A percentile compares a stretch with the other conserved stretches of the same genome.
phyloP scores from a whole-genome alignment of 306 rosid genomes.

The Vachellia collinsii region DNA sequence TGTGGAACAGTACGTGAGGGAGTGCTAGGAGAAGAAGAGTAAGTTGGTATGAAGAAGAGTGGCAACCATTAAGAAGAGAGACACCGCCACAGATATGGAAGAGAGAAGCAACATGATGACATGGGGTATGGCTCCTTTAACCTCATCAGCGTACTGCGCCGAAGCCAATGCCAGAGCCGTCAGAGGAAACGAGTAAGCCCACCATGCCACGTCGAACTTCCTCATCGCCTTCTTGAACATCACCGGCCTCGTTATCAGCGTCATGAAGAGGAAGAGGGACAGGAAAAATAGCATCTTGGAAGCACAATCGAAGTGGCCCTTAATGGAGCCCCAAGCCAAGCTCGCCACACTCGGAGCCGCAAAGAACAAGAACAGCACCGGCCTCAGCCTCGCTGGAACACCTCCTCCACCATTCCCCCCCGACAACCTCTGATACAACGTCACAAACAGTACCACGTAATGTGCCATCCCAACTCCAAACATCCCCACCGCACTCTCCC shows the following conservation, averaged over 20 bases:
- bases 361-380: constrained; percentile 51
- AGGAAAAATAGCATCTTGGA: constrained; percentile 68
- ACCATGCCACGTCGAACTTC: constrained; percentile 63
- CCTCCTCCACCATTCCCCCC: constrained; percentile 28
- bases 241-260: neutral
- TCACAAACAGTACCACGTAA: constrained; percentile 58
- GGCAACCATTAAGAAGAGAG: constrained; percentile 34
- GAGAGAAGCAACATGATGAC: constrained; percentile 42
- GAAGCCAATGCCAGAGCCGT: constrained; percentile 61
- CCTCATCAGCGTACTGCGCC: constrained; percentile 46
- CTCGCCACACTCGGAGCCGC: neutral
- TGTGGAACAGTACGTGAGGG: no score
- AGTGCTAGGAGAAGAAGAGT: neutral
- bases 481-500: constrained; percentile 50
- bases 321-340: constrained; percentile 49
- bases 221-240: constrained; percentile 59
- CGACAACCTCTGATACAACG: constrained; percentile 54
- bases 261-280: constrained; percentile 49
- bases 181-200: constrained; percentile 63
- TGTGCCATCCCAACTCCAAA: constrained; percentile 45
- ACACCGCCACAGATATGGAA: constrained; percentile 46
- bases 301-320: constrained; percentile 37
- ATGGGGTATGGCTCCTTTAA: constrained; percentile 45
- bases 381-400: constrained; percentile 47
- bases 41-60: constrained; percentile 32